phyloP scores from a whole-genome alignment of 371 early-diverging fungal species.

The Mortierella sp. region DNA sequence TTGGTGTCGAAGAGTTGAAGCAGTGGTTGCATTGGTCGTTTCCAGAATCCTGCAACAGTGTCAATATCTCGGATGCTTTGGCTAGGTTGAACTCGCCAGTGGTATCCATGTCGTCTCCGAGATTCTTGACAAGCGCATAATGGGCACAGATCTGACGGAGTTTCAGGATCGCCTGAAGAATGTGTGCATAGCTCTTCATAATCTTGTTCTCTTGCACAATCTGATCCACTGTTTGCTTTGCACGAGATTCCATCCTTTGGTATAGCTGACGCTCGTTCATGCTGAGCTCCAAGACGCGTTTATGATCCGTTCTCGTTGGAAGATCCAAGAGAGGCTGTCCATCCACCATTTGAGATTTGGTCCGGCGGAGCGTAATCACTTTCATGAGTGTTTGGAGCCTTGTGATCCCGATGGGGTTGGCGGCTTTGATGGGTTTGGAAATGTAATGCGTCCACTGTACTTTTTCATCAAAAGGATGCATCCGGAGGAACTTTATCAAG shows the following conservation, averaged over 20 bases:
- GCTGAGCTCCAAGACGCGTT: slow-evolving; percentile 58
- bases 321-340: slow-evolving; percentile 69
- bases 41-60: slow-evolving; percentile 45
- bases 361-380: slow-evolving; percentile 69
- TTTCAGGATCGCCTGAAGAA: slow-evolving; percentile 66
- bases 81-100: slow-evolving; percentile 37
- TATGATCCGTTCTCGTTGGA: slow-evolving; percentile 59
- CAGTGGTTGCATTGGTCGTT: slow-evolving; percentile 52
- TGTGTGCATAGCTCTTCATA: slow-evolving; percentile 66
- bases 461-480: slow-evolving; percentile 65
- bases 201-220: slow-evolving; percentile 58
- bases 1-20: slow-evolving; percentile 30
- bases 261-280: slow-evolving; percentile 65
- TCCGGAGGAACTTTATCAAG: slow-evolving; percentile 78
- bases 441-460: slow-evolving; percentile 61
- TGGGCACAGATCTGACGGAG: slow-evolving; percentile 65
- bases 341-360: slow-evolving; percentile 66
- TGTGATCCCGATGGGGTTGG: slow-evolving; percentile 57
- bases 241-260: slow-evolving; percentile 54
- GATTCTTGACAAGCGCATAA: slow-evolving; percentile 43
- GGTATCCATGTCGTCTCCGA: slow-evolving; percentile 36
- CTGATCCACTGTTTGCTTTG: slow-evolving; percentile 53
- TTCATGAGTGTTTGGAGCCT: slow-evolving; percentile 75
- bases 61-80: slow-evolving; percentile 39
- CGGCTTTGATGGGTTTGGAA: slow-evolving; percentile 59